Evolutionary conservation across 257 asterid genomes (phyloP).

Genomic region (Fraxinus americana): DNA sequence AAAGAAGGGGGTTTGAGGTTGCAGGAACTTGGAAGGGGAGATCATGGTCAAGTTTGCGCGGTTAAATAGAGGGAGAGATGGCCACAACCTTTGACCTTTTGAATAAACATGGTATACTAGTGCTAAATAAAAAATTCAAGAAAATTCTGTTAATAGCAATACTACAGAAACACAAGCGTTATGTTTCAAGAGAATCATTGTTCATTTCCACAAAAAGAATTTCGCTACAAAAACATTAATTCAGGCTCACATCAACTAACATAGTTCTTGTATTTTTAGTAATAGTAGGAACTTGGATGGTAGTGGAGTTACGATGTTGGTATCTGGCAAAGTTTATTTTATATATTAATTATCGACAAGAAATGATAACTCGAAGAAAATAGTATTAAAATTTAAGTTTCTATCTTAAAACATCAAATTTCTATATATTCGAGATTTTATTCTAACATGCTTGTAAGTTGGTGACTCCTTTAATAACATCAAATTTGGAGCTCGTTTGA

Average conservation of each 20-base stretch:
- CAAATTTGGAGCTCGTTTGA: too few species aligned
- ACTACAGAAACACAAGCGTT: not conserved
- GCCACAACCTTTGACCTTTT: conserved; percentile 25
- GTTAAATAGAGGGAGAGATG: conserved; percentile 30
- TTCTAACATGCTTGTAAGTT: too few species aligned
- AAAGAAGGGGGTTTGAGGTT: conserved; percentile 7
- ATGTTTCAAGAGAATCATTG: not conserved
- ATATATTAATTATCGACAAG: not conserved
- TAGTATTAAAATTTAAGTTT: too few species aligned
- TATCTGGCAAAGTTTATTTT: not conserved
- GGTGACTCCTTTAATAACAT: too few species aligned
- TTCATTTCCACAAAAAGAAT: too few species aligned
- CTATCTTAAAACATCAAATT: too few species aligned
- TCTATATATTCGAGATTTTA: too few species aligned
- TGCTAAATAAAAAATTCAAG: not conserved
- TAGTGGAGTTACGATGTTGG: not conserved
- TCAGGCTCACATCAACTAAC: too few species aligned
- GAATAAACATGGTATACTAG: not conserved
- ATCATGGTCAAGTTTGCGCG: conserved; percentile 29
- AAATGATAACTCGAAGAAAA: not conserved
- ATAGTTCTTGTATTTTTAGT: not conserved
- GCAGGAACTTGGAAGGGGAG: conserved; percentile 17
- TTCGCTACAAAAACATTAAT: too few species aligned
- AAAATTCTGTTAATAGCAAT: not conserved
- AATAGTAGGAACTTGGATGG: not conserved